Conservation (phyloP, 1,139 yeast genomes). For the Insectozyma bohioensis region DNA sequence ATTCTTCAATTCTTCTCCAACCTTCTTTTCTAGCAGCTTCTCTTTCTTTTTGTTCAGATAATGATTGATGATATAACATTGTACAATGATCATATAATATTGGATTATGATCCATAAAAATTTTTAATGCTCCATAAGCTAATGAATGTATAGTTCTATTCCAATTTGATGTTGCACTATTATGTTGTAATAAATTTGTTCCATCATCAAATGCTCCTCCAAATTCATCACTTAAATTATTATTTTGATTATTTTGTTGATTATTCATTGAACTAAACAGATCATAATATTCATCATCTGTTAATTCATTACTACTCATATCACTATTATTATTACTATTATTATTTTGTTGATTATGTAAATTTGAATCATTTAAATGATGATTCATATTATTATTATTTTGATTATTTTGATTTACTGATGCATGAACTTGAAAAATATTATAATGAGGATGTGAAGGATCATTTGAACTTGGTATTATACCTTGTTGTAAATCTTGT, state of each 20-base stretch:
- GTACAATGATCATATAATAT: constrained; percentile 90
- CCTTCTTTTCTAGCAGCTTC: constrained; percentile 66
- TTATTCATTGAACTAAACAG: constrained; percentile 41
- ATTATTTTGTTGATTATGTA: constrained; percentile 2
- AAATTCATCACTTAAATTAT: constrained; percentile 23
- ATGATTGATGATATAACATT: constrained; percentile 73
- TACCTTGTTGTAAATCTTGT: constrained; percentile 18
- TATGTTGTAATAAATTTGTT: constrained; percentile 38
- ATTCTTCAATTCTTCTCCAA: constrained; percentile 72
- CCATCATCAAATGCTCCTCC: constrained; percentile 28
- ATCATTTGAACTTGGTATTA: constrained; percentile 18
- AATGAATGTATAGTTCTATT: constrained; percentile 89
- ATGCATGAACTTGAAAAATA: constrained; percentile 18
- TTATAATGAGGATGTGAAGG: constrained; percentile 18
- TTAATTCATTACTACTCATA: constrained; percentile 27
- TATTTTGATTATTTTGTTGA: constrained; percentile 5
- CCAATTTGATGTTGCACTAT: constrained; percentile 64
- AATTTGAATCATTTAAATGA: constrained; percentile 3
- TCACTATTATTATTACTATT: constrained; percentile 9
- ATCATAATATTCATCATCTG: constrained; percentile 49
- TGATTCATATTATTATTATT: constrained; percentile 9
- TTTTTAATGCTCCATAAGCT: constrained; percentile 87
- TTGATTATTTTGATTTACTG: constrained; percentile 17
- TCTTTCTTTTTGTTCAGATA: constrained; percentile 63
- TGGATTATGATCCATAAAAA: constrained; percentile 92